Base-by-base conservation (phyloP, 495 filamentous ascomycete genomes). In the Penicillium canariense region DNA sequence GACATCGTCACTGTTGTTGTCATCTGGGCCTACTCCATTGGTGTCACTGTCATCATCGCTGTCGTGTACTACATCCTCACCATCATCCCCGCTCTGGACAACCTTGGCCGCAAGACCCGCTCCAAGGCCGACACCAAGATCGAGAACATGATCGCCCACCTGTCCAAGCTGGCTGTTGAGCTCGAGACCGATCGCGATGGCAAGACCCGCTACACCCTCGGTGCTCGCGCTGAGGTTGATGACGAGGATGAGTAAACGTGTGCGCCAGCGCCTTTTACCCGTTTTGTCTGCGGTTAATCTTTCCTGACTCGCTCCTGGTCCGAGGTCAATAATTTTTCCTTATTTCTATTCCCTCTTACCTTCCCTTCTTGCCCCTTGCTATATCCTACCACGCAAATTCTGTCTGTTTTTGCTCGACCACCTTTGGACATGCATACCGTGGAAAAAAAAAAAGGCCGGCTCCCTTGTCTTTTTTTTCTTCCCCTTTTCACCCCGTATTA, bases 61-160 rank as follows among this genome's bases (percentile, higher is more conserved):
- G 86, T 90, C 59, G 80, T 87, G 64, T 90, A 91, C 78, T 87
- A 82, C 75, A 65, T 87, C 63, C 79, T 91, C 68, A 87, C 85
- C 74, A 73, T 79, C 62, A 80, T 88, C 63, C 71, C 77, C 44
- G 81, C 72, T 72, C 80, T 90, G 49, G 82, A 88, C 77, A 86
- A 89, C 73, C 84, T 91, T 55, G 88, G 88, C 67, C 85, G 88
- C 69, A 86, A 87, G 82, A 86, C 84, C 78, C 83, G 88, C 67
- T 84, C 78, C 68, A 78, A 77, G 60, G 81, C 82, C 60, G 87
- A 91, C 69, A 87, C 86, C 66, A 77, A 85, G 67, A 86, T 90
- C 73, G 88, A 91, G 85, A 90, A 91, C 76, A 85, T 89, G 72
- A 79, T 91, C 65, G 80, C 77, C 36, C 84, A 87, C 68, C 75